Conservation (phyloP, 2,329 filamentous ascomycete species). For the Diplodia intermedia region DNA sequence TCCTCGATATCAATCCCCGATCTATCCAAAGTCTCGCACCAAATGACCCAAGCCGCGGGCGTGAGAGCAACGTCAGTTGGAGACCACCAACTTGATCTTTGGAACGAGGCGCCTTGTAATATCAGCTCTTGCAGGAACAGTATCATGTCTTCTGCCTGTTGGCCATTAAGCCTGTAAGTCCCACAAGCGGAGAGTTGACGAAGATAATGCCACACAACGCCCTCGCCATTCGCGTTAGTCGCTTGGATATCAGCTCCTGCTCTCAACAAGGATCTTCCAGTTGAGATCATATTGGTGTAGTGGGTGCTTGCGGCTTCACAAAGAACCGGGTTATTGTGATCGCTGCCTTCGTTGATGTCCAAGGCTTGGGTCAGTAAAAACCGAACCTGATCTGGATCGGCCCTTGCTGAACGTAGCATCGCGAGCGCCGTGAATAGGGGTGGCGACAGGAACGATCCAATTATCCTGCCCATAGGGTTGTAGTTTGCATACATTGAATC, state of each 20-base stretch:
- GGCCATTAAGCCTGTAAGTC: neutral
- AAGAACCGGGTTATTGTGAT: too few relatives aligned
- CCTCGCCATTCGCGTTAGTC: accelerated
- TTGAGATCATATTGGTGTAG: neutral
- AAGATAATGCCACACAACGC: neutral
- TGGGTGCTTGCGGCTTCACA: too few relatives aligned
- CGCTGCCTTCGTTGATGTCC: too few relatives aligned
- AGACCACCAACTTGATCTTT: neutral
- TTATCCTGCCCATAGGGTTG: neutral
- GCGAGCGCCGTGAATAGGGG: accelerated
- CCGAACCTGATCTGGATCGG: neutral
- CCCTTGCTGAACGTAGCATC: neutral
- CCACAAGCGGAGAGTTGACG: neutral
- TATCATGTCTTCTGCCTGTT: neutral
- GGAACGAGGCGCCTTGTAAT: neutral
- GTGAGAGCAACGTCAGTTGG: neutral
- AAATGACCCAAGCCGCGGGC: neutral
- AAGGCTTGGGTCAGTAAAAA: neutral
- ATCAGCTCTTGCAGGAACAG: neutral
- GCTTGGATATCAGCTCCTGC: neutral
- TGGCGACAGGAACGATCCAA: neutral
- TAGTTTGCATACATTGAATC: neutral
- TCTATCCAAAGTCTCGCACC: neutral
- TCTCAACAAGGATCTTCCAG: neutral
- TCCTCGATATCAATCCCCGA: neutral